phyloP scores from a whole-genome alignment of 352 stramenopile genomes.

The Globisporangium splendens region DNA sequence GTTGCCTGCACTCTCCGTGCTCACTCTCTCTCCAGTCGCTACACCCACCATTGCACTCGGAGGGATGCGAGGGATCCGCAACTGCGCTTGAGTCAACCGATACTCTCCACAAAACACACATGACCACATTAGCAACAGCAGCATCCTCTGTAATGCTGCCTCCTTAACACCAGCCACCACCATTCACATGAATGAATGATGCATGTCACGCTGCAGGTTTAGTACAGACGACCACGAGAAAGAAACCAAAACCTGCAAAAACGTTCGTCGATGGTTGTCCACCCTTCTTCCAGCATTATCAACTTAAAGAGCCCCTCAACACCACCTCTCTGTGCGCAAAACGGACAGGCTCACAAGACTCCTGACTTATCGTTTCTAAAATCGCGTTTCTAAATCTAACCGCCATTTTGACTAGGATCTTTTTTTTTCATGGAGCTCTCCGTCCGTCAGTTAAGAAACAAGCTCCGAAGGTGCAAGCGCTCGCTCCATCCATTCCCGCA shows the following conservation, averaged over 20 bases:
- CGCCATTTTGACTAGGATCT: not conserved
- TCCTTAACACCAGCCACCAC: too few relatives aligned
- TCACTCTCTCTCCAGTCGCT: not conserved
- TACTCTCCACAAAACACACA: not conserved
- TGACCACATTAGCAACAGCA: not conserved
- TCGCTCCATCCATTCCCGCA: not conserved
- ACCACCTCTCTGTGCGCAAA: not conserved
- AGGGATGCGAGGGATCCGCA: not conserved
- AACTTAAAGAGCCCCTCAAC: not conserved
- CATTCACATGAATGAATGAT: too few relatives aligned
- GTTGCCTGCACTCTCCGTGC: not conserved
- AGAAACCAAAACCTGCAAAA: too few relatives aligned
- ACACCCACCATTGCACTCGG: not conserved
- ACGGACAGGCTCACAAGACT: not conserved
- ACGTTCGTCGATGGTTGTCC: not conserved
- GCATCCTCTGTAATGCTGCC: too few relatives aligned
- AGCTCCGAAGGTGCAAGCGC: slow-evolving; percentile 6
- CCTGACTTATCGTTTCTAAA: not conserved
- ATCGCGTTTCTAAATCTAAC: not conserved
- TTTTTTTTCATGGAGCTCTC: not conserved
- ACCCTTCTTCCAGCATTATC: not conserved
- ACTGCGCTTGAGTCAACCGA: not conserved
- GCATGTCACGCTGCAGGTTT: not conserved
- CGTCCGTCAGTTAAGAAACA: slow-evolving; percentile 7
- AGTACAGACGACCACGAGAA: not conserved